These are phyloP conservation scores for Wickerhamomyces kurtzmanii DNA, from an alignment of 805 yeast genomes.

Conservation along the genomic window DNA sequence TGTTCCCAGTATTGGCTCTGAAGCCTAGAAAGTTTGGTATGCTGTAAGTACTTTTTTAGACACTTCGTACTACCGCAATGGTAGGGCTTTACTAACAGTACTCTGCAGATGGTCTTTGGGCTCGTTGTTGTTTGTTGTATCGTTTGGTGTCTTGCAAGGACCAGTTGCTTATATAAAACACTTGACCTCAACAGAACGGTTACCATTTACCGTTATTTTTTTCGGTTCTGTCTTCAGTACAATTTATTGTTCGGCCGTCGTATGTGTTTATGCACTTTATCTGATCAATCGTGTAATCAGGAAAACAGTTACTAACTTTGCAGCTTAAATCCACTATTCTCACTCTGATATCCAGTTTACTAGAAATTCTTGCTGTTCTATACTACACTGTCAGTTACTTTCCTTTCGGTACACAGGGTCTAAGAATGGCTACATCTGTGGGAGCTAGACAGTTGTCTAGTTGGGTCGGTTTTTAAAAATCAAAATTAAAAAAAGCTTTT, in stretches of 20 bases:
- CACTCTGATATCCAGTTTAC: conserved; percentile 63
- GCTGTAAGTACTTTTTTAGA: conserved; percentile 20
- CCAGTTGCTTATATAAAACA: conserved; percentile 75
- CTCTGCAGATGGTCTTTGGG: conserved; percentile 97
- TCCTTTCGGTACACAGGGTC: conserved; percentile 87
- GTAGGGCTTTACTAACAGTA: too few relatives aligned
- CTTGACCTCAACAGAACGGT: conserved; percentile 61
- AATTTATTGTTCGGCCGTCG: conserved; percentile 61
- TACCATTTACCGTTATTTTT: conserved; percentile 73
- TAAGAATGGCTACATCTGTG: conserved; percentile 43
- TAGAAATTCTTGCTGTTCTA: conserved; percentile 79
- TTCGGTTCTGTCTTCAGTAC: conserved; percentile 76
- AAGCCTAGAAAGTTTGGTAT: conserved; percentile 88
- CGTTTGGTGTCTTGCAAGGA: conserved; percentile 90
- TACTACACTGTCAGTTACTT: conserved; percentile 89
- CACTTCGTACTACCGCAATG: conserved; percentile 4
- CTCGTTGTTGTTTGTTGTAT: conserved; percentile 71
- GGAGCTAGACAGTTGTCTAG: conserved; percentile 38
- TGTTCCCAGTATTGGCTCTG: conserved; percentile 83
- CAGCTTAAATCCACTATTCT: conserved; percentile 65
- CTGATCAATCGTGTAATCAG: conserved; percentile 1
- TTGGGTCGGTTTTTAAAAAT: conserved; percentile 4
- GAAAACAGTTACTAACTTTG: too few relatives aligned
- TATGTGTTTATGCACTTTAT: too few relatives aligned
- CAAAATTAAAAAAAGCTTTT: too few relatives aligned